These are phyloP conservation scores for Eimeria acervulina DNA, from an alignment of 169 alveolate species.

Conservation along the genomic window DNA sequence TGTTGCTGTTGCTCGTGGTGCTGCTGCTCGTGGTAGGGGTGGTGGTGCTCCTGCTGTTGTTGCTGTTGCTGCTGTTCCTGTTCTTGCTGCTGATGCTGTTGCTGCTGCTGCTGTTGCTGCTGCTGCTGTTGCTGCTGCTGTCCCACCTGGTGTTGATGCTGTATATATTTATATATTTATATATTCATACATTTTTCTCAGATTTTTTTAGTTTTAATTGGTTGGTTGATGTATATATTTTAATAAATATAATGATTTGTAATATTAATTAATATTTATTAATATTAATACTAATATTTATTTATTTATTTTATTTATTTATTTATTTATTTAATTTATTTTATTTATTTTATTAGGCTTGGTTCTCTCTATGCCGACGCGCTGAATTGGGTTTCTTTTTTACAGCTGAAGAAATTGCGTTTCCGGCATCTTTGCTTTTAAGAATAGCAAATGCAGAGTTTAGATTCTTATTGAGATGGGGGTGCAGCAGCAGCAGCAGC, in stretches of 20 bases:
- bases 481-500: constrained; percentile 16
- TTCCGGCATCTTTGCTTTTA: constrained; percentile 58
- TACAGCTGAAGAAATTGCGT: neutral
- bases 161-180: neutral
- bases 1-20: neutral
- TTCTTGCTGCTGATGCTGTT: neutral
- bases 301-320: neutral
- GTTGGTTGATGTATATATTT: neutral
- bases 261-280: neutral
- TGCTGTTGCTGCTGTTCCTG: neutral
- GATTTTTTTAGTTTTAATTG: neutral
- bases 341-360: constrained; percentile 9
- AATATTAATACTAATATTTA: no score
- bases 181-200: neutral
- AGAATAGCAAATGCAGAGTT: constrained; percentile 77
- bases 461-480: constrained; percentile 34
- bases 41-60: neutral
- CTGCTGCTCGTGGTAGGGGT: neutral
- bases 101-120: no score
- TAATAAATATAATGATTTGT: neutral
- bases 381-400: constrained; percentile 61
- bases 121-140: constrained; percentile 9
- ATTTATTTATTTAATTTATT: no score
- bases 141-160: neutral
- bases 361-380: constrained; percentile 77